Percentiles rank a stretch among this genome's conserved stretches.
phyloP scores from a whole-genome alignment of 1,284 basidiomycete species.

The Wallemia hederae region DNA sequence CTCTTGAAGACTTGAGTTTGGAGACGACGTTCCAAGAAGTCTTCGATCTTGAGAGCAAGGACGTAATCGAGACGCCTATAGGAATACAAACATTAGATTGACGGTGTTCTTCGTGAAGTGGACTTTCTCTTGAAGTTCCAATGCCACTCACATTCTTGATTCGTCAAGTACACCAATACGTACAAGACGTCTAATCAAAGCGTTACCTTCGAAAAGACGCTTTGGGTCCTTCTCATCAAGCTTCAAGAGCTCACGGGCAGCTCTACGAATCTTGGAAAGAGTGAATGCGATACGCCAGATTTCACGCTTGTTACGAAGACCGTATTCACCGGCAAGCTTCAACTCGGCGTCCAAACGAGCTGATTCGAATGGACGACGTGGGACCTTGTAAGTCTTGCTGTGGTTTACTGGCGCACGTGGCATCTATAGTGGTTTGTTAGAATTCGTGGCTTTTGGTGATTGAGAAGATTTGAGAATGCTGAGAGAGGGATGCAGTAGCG shows the following conservation, averaged over 20 bases:
- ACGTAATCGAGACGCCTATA: slow-evolving; percentile 76
- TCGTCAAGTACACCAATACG: slow-evolving; percentile 99
- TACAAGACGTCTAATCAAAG: slow-evolving; percentile 92
- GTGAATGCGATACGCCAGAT: slow-evolving; percentile 98
- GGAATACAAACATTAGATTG: neutral
- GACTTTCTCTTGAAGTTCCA: neutral
- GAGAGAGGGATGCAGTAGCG: neutral
- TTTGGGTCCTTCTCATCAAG: slow-evolving; percentile 99
- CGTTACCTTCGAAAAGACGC: slow-evolving; percentile 97
- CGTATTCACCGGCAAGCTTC: slow-evolving; percentile 99
- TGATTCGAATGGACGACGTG: slow-evolving; percentile 85
- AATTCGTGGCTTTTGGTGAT: neutral
- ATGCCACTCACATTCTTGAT: slow-evolving; percentile 39
- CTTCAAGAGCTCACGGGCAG: slow-evolving; percentile 98
- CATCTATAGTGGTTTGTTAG: neutral
- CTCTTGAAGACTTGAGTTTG: slow-evolving; percentile 99
- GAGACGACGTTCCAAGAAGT: slow-evolving; percentile 96
- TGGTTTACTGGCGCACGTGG: slow-evolving; percentile 49
- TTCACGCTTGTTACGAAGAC: slow-evolving; percentile 99
- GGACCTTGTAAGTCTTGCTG: slow-evolving; percentile 88
- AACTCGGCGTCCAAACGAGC: slow-evolving; percentile 97
- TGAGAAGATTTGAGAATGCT: neutral
- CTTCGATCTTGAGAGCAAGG: slow-evolving; percentile 92
- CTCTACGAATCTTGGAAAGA: slow-evolving; percentile 99
- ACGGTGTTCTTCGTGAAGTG: neutral